Evolutionary conservation across 1,284 basidiomycete species (phyloP), one percentile per base, ranked within the genome.

Genomic region (Rhodotorula mucilaginosa): DNA sequence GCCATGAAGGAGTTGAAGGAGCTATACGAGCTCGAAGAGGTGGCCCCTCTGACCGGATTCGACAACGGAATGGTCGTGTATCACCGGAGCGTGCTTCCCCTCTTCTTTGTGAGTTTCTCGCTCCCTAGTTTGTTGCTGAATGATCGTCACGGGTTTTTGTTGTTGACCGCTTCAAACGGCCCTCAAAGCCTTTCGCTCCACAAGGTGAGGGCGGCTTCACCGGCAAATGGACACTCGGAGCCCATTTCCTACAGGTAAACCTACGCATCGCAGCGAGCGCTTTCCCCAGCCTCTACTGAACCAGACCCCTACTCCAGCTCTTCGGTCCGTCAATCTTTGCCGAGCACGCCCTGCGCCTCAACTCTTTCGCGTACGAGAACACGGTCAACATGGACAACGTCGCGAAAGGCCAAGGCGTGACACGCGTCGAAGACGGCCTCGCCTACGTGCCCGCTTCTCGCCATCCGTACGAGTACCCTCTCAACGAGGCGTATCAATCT

Each of bases 361-460:
- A 66, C 48, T 60, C 58, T 10, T 49, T 66, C 8, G 47, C 29
- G 12, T 66, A 66, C 65, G 51, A 66, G 31, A 66, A 66, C 48
- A 66, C 58, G 48, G 58, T 66, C 58, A 66, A 66, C 48, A 66
- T 66, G 65, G 65, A 66, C 48, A 66, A 66, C 49, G 49, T 66
- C 26, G 46, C 65, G 29, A 48, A 58, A 26, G 65, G 58, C 12
- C 21, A 47, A n/a, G 65, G 51, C 49, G 49, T 34, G 49, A 63
- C 65, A 1, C 29, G 31, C 4, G 58, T 66, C 65, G 49, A 60
- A n/a, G 39, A 66, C 49, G 65, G 65, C 8, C 58, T 66, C 57
- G 65, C 58, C n/a, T 60, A 47, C 44, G 58, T 60, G 5, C 58
- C 58, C 23, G 39, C 39, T 5, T 60, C 58, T 5, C 58, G 58